A percentile compares a stretch with the other conserved stretches of the same genome.
Conservation (phyloP, 2,329 filamentous ascomycete species). For the Epichloe gansuensis region DNA sequence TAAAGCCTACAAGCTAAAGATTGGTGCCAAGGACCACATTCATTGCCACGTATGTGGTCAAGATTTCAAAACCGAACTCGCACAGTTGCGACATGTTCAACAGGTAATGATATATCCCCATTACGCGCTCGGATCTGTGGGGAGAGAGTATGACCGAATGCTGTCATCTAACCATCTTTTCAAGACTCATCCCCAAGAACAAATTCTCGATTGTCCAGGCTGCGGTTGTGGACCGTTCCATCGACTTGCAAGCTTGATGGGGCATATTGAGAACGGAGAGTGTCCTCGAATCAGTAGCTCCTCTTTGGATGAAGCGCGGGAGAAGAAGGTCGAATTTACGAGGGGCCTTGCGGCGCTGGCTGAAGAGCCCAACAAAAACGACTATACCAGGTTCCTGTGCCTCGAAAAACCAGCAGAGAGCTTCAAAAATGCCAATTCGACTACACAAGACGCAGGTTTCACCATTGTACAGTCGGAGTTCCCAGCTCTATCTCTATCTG, state of each 20-base stretch:
- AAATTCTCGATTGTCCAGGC: slow-evolving; percentile 33
- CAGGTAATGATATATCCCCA: slow-evolving; percentile 14
- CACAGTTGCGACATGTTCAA: slow-evolving; percentile 21
- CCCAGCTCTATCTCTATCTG: neutral
- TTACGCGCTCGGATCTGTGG: no score
- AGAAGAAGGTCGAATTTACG: slow-evolving; percentile 25
- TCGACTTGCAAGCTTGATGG: slow-evolving; percentile 25
- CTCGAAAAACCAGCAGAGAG: neutral
- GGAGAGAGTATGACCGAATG: neutral
- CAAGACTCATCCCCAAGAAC: slow-evolving; percentile 15
- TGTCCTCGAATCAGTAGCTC: slow-evolving; percentile 25
- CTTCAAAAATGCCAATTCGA: neutral
- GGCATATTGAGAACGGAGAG: slow-evolving; percentile 30
- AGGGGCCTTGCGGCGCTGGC: slow-evolving; percentile 16
- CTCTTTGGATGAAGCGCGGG: slow-evolving; percentile 21
- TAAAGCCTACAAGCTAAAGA: slow-evolving; percentile 16
- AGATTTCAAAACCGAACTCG: slow-evolving; percentile 22
- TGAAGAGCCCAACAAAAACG: slow-evolving; percentile 14
- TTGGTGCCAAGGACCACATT: slow-evolving; percentile 16
- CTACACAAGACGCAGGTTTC: neutral
- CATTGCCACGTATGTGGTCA: slow-evolving; percentile 26
- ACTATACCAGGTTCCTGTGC: slow-evolving; percentile 16
- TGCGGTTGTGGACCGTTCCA: slow-evolving; percentile 26
- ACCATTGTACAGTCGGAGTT: neutral
- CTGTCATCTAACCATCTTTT: neutral